Evolutionary conservation across 768 basidiomycete genomes (phyloP).

Genomic region (Trametes villosa): DNA sequence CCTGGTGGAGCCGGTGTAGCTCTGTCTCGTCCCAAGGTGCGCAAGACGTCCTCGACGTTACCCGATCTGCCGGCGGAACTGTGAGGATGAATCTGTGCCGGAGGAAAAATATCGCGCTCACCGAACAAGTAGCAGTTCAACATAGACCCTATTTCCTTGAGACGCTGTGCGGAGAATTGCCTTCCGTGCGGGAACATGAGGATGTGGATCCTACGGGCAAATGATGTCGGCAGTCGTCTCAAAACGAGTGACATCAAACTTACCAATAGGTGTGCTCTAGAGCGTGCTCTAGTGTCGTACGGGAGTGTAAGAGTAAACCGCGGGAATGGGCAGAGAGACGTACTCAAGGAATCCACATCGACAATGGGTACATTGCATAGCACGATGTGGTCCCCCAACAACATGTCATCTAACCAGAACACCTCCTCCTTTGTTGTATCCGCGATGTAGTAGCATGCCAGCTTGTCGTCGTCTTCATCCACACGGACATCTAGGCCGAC

Average conservation of each 20-base stretch:
- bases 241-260: neutral
- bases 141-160: constrained; percentile 10
- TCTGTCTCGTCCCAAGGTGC: neutral
- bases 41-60: constrained; percentile 20
- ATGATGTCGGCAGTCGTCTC: too few relatives aligned
- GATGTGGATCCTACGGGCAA: constrained; percentile 25
- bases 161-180: neutral
- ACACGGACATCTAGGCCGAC: neutral
- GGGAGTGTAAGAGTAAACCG: neutral
- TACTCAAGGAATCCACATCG: constrained; percentile 15
- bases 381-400: neutral
- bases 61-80: constrained; percentile 6
- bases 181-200: constrained; percentile 28
- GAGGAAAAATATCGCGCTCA: constrained; percentile 4
- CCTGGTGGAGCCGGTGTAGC: neutral
- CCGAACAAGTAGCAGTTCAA: constrained; percentile 21
- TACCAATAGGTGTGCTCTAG: neutral
- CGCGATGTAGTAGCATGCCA: constrained; percentile 14
- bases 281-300: neutral
- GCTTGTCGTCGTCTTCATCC: neutral
- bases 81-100: neutral
- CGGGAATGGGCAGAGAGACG: neutral
- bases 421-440: constrained; percentile 1
- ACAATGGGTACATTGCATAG: neutral
- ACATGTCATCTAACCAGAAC: neutral